Conservation (phyloP, 2,329 filamentous ascomycete species). For the Hymenoscyphus infarciens region DNA sequence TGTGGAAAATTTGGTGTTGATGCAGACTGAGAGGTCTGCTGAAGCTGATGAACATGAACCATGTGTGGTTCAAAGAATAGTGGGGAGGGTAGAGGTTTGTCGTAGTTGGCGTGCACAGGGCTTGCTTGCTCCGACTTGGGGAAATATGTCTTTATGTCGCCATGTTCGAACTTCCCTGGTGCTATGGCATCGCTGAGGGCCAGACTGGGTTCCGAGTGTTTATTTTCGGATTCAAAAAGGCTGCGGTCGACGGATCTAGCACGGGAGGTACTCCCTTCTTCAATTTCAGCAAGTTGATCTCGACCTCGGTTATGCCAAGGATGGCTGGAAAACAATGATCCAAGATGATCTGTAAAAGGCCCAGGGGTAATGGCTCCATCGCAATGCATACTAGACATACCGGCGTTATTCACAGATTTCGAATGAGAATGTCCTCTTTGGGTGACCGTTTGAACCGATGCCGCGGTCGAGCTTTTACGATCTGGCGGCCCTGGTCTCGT, state of each 20-base stretch:
- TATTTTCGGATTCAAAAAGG: constrained; percentile 57
- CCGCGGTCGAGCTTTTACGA: constrained; percentile 32
- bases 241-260: constrained; percentile 62
- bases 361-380: constrained; percentile 23
- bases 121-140: constrained; percentile 27
- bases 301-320: constrained; percentile 22
- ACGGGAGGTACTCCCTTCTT: constrained; percentile 48
- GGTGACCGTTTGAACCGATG: constrained; percentile 34
- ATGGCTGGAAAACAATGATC: constrained; percentile 27
- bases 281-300: constrained; percentile 36
- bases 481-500: constrained; percentile 37
- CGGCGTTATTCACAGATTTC: constrained; percentile 36
- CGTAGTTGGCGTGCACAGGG: constrained; percentile 19
- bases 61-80: constrained; percentile 32
- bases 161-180: constrained; percentile 47
- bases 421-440: constrained; percentile 33
- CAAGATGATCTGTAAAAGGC: constrained; percentile 31
- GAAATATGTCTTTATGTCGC: constrained; percentile 14
- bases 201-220: constrained; percentile 61
- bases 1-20: constrained; percentile 29
- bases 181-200: constrained; percentile 59
- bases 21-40: constrained; percentile 19
- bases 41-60: constrained; percentile 23
- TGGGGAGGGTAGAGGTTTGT: constrained; percentile 28
- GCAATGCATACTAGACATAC: constrained; percentile 14